A percentile compares a stretch with the other conserved stretches of the same genome.
Conservation (phyloP, 1,139 yeast species). For the Geotrichum australiense region DNA sequence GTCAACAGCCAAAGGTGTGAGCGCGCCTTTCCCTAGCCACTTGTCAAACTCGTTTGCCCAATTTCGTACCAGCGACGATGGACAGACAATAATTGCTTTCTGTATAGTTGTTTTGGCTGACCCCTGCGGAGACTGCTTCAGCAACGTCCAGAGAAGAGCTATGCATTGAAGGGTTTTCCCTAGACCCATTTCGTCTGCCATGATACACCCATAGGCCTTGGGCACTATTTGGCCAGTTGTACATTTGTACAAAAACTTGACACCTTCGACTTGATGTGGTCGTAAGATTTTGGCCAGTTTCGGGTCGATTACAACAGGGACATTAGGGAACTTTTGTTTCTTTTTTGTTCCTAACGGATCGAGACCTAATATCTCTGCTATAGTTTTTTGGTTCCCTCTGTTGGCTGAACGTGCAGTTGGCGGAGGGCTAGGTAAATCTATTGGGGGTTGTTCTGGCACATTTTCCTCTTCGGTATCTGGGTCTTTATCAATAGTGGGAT, state of each 20-base stretch:
- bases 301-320: constrained; percentile 96
- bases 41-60: constrained; percentile 97
- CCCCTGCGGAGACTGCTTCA: constrained; percentile 88
- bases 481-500: constrained; percentile 74
- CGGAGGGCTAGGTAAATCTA: constrained; percentile 17
- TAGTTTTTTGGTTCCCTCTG: constrained; percentile 49
- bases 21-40: constrained; percentile 90
- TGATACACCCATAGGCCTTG: constrained; percentile 89
- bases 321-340: constrained; percentile 61
- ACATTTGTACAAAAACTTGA: constrained; percentile 79
- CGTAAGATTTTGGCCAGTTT: constrained; percentile 72
- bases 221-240: constrained; percentile 84
- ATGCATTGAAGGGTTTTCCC: constrained; percentile 95
- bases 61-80: constrained; percentile 85
- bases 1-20: constrained; percentile 86
- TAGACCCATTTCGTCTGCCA: constrained; percentile 99
- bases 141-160: constrained; percentile 86
- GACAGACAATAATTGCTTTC: constrained; percentile 91
- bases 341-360: constrained; percentile 35
- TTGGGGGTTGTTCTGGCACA: constrained; percentile 15
- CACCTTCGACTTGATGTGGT: constrained; percentile 97
- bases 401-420: constrained; percentile 24
- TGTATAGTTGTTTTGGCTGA: constrained; percentile 59
- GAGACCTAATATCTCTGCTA: constrained; percentile 79
- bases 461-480: constrained; percentile 19